These are phyloP conservation scores for Arabidopsis suecica DNA, from an alignment of 345 rosid species.

Conservation along the genomic window DNA sequence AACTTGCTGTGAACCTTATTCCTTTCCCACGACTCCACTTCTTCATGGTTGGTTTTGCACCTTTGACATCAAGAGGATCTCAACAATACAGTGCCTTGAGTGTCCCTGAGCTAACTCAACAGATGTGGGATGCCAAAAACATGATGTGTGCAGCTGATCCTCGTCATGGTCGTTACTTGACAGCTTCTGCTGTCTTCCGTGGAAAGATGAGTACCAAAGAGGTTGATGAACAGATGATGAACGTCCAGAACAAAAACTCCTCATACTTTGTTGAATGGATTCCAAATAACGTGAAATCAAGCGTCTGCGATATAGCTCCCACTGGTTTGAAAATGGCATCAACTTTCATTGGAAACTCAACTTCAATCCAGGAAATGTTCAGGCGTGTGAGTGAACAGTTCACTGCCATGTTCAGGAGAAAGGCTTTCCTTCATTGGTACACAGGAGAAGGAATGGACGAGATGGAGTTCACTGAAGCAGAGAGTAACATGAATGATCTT, in stretches of 20 bases:
- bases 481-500: slow-evolving; percentile 49
- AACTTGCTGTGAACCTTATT: slow-evolving; percentile 50
- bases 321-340: slow-evolving; percentile 46
- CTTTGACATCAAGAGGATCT: slow-evolving; percentile 51
- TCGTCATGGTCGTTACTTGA: slow-evolving; percentile 51
- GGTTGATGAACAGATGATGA: slow-evolving; percentile 48
- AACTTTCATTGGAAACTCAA: slow-evolving; percentile 45
- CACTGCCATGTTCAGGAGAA: slow-evolving; percentile 47
- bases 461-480: slow-evolving; percentile 46
- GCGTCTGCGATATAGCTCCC: slow-evolving; percentile 50
- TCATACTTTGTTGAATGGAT: slow-evolving; percentile 49
- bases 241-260: slow-evolving; percentile 46
- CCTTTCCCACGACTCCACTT: slow-evolving; percentile 53
- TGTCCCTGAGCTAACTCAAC: slow-evolving; percentile 51
- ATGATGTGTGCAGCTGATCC: slow-evolving; percentile 57
- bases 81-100: slow-evolving; percentile 48
- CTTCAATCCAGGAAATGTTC: slow-evolving; percentile 46
- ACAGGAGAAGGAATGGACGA: slow-evolving; percentile 48
- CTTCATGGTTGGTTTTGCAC: slow-evolving; percentile 54
- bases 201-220: slow-evolving; percentile 52
- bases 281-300: slow-evolving; percentile 47
- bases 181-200: slow-evolving; percentile 50
- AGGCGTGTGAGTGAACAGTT: slow-evolving; percentile 48
- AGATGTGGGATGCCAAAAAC: slow-evolving; percentile 54
- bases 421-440: slow-evolving; percentile 48